Percentiles rank a stretch among this genome's conserved stretches.
These are phyloP conservation scores for Chytriomyces hyalinus DNA, from an alignment of 192 early-diverging fungal species.

Conservation along the genomic window DNA sequence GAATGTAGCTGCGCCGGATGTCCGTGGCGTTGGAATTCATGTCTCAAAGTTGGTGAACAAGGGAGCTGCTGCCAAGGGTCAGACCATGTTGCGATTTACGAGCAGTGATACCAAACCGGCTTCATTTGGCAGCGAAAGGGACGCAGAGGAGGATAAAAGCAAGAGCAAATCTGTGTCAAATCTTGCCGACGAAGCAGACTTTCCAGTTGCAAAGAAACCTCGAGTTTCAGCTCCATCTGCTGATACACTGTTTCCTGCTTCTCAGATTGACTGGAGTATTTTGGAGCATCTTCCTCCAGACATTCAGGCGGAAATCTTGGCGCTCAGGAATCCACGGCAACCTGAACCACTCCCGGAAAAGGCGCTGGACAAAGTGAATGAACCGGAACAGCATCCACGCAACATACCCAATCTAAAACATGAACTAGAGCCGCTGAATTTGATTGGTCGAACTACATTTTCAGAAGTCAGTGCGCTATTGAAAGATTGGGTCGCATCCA, in stretches of 20 bases:
- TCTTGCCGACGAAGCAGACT: not conserved
- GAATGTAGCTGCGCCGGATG: conserved; percentile 29
- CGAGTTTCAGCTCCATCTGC: not conserved
- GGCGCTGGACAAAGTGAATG: not conserved
- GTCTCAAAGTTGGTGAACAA: conserved; percentile 36
- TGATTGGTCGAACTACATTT: conserved; percentile 1
- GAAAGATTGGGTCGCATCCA: not conserved
- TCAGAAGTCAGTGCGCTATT: not conserved
- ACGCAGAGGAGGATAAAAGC: not conserved
- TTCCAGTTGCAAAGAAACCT: not conserved
- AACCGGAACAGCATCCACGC: not conserved
- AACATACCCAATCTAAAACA: not conserved
- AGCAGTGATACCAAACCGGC: conserved; percentile 2
- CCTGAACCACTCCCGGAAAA: not conserved
- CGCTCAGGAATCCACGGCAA: not conserved
- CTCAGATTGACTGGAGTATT: conserved; percentile 50
- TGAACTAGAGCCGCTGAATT: not conserved
- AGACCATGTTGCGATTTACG: conserved; percentile 25
- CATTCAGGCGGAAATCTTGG: conserved; percentile 40
- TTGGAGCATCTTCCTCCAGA: conserved; percentile 37
- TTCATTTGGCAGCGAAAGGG: not conserved
- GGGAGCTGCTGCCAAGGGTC: conserved; percentile 12
- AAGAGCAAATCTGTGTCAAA: not conserved
- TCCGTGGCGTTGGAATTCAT: conserved; percentile 55
- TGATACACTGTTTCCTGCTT: conserved; percentile 27